Base-by-base conservation (phyloP, 1,284 basidiomycete genomes). In the Irpex lacteus region DNA sequence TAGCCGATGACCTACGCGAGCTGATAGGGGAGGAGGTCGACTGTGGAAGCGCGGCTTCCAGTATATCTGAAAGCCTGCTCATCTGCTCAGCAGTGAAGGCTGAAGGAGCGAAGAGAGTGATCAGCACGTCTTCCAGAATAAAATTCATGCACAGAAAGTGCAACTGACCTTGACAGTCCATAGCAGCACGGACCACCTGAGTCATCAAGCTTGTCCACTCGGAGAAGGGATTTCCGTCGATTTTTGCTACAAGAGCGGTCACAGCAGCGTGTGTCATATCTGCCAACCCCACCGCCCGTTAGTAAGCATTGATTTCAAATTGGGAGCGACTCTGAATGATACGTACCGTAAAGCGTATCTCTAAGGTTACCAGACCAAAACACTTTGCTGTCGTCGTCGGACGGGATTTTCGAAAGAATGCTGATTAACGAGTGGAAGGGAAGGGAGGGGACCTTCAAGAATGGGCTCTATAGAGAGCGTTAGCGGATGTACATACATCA, bases 391-490 rank as follows among this genome's bases (percentile, higher is more conserved):
- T 91, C 89, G 34, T 85, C 78, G 69, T 91, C 89, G 34, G 81
- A 76, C 0, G 90, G 90, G 75, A 92, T 90, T 74, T 92, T 94
- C 68, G 82, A 83, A 65, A 94, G 73, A 58, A 91, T 81, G 64
- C 88, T 89, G 62, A 87, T 81, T 57, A 94, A 80, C 7, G 83
- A 85, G 73, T 92, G 85, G 79, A 91, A 93, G 1, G 91, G 92
- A 55, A 94, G 80, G 0, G 84, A 88, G 5, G 91, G 88, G 36
- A 90, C 89, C 77, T 94, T 94, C 68, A 94, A 79, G 79, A 93
- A 94, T 73, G 91, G 91, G 36, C 90, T 87, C 90, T 92, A 68
- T 3, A 60, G 36, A 15, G 6, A 60, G 68, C 40, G 66, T 62
- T 56, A 34, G 40, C 34, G 38, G 32, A 52, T 40, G 57, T 63